A percentile compares a stretch with the other conserved stretches of the same genome.
These are phyloP conservation scores for Botryotinia globosa DNA, from an alignment of 2,329 filamentous ascomycete genomes.

Conservation along the genomic window DNA sequence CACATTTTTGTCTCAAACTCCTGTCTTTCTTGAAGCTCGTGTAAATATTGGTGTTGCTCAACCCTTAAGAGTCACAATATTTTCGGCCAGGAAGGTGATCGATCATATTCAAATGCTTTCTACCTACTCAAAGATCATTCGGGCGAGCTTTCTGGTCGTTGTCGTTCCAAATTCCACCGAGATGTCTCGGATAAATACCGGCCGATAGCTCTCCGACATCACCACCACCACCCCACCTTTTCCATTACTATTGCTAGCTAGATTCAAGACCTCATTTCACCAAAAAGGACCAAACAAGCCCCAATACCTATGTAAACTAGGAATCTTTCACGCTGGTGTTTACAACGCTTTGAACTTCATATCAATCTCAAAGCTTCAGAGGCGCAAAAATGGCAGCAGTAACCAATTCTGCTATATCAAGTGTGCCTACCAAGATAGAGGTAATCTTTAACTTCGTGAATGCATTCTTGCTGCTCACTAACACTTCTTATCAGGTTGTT, in stretches of 20 bases:
- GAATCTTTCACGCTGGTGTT: no score
- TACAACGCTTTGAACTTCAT: neutral
- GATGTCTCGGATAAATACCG: conserved; percentile 8
- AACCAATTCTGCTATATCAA: conserved; percentile 18
- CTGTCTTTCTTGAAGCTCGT: neutral
- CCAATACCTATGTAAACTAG: neutral
- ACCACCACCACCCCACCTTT: neutral
- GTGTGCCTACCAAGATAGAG: conserved; percentile 16
- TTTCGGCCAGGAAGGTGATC: neutral
- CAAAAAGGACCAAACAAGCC: neutral
- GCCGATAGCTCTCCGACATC: neutral
- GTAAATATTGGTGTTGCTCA: neutral
- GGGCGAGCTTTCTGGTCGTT: neutral
- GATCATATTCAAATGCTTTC: neutral
- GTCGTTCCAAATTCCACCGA: neutral
- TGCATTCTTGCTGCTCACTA: neutral
- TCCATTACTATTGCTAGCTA: neutral
- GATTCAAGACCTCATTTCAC: neutral
- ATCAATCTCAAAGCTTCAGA: neutral
- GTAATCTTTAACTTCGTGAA: neutral
- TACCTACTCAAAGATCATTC: neutral
- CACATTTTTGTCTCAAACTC: neutral
- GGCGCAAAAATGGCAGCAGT: conserved; percentile 20
- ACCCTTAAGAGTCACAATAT: rapidly evolving
- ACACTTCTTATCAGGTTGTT: conserved; percentile 1